Percentiles rank a stretch among this genome's conserved stretches.
Conservation (phyloP, 2,329 filamentous ascomycete species). For the Epicoccum sorghinum region DNA sequence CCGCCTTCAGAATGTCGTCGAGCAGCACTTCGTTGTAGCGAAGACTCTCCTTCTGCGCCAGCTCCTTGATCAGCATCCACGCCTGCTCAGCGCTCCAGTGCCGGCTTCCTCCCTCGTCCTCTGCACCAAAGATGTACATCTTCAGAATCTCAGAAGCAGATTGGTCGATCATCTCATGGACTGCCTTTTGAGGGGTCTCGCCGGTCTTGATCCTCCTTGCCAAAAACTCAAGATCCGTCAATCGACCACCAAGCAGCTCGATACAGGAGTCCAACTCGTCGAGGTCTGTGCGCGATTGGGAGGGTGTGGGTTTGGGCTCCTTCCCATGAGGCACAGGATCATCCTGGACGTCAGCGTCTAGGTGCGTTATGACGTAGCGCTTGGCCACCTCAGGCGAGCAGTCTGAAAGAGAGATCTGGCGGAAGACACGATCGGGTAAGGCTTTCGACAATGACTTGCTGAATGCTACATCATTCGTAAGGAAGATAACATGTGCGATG, state of each 20-base stretch:
- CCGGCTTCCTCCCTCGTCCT: conserved; percentile 59
- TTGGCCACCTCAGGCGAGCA: conserved; percentile 83
- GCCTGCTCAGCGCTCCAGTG: conserved; percentile 86
- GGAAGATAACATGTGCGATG: conserved; percentile 90
- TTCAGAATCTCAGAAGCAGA: conserved; percentile 89
- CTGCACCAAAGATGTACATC: conserved; percentile 76
- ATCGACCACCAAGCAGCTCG: conserved; percentile 79
- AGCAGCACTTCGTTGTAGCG: conserved; percentile 88
- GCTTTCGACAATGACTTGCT: conserved; percentile 86
- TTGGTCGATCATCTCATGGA: conserved; percentile 87
- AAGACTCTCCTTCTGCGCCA: conserved; percentile 71
- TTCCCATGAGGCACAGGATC: conserved; percentile 47
- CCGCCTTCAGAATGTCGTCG: conserved; percentile 72
- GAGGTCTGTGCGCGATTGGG: conserved; percentile 62
- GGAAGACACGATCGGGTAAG: conserved; percentile 88
- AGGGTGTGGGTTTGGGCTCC: conserved; percentile 52
- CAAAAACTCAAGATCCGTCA: conserved; percentile 95
- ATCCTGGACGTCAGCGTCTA: conserved; percentile 61
- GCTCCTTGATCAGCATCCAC: conserved; percentile 82
- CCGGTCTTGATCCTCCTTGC: conserved; percentile 88
- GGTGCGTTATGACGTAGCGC: conserved; percentile 83
- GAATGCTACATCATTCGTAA: conserved; percentile 88
- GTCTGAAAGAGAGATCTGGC: conserved; percentile 83
- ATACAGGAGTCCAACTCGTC: conserved; percentile 81
- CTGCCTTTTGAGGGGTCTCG: conserved; percentile 79